phyloP scores from a whole-genome alignment of 345 rosid genomes.

The Eutrema japonicum region DNA sequence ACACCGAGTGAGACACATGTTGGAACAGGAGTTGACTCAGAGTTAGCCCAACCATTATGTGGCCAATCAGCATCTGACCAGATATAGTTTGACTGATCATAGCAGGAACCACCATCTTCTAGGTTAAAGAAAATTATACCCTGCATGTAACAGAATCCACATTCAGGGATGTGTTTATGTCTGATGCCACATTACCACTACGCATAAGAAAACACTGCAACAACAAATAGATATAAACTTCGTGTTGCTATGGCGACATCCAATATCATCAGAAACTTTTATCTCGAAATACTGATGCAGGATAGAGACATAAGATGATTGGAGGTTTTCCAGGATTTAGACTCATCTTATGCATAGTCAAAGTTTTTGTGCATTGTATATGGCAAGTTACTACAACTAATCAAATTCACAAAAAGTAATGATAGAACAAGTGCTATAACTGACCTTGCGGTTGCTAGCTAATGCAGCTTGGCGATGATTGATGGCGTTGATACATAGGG shows the following conservation, averaged over 20 bases:
- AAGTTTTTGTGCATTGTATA: background rate
- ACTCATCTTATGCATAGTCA: conserved; percentile 8
- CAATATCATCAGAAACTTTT: conserved; percentile 21
- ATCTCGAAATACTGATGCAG: conserved; percentile 17
- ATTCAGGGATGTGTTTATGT: conserved; percentile 27
- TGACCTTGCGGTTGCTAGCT: conserved; percentile 90
- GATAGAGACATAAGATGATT: conserved; percentile 26
- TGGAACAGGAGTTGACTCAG: conserved; percentile 76
- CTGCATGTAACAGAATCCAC: conserved; percentile 50
- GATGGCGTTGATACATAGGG: conserved; percentile 71
- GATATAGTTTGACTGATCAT: conserved; percentile 55
- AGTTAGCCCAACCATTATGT: conserved; percentile 81
- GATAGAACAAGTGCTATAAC: conserved; percentile 38
- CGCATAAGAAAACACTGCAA: conserved; percentile 24
- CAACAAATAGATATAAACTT: conserved; percentile 13
- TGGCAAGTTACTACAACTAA: conserved; percentile 14
- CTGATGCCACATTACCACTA: conserved; percentile 6
- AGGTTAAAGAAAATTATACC: conserved; percentile 77
- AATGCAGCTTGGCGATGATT: conserved; percentile 75
- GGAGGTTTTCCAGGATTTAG: conserved; percentile 25
- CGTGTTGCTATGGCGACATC: conserved; percentile 11
- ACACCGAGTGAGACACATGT: conserved; percentile 70
- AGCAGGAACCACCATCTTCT: conserved; percentile 53
- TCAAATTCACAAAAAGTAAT: conserved; percentile 19
- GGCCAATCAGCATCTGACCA: conserved; percentile 95